Evolutionary conservation across 2,329 filamentous ascomycete species (phyloP).

Genomic region (Ophiostoma sp.): DNA sequence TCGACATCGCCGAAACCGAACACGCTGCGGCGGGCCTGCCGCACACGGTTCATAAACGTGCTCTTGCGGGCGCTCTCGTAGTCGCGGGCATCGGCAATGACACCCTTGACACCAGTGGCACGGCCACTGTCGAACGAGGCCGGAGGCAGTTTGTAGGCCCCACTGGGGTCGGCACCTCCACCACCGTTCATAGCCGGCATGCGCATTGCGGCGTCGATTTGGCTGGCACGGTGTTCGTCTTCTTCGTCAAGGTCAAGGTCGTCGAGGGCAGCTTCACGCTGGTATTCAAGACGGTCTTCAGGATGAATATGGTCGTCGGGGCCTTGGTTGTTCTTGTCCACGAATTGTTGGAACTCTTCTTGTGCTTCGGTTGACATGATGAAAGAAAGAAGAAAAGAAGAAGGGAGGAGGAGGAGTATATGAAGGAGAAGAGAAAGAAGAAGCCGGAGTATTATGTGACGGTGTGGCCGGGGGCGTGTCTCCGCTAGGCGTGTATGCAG

Average conservation of each 20-base stretch:
- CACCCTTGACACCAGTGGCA: constrained; percentile 77
- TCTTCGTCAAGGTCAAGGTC: constrained; percentile 54
- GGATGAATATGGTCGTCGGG: constrained; percentile 34
- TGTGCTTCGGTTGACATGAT: constrained; percentile 53
- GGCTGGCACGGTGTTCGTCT: constrained; percentile 46
- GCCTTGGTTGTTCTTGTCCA: constrained; percentile 50
- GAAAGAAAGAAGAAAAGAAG: constrained; percentile 28
- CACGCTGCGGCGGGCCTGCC: constrained; percentile 50
- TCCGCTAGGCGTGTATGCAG: constrained; percentile 2
- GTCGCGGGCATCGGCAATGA: constrained; percentile 75
- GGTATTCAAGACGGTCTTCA: constrained; percentile 12
- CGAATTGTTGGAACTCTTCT: constrained; percentile 60
- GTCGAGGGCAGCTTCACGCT: constrained; percentile 34
- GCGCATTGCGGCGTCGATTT: constrained; percentile 61
- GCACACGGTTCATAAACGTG: constrained; percentile 50
- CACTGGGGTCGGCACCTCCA: constrained; percentile 37
- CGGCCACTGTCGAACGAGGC: constrained; percentile 60
- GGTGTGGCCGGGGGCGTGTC: not conserved
- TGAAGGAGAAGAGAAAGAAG: not conserved
- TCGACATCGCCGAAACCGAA: constrained; percentile 40
- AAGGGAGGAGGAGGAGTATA: constrained; percentile 23
- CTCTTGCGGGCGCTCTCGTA: constrained; percentile 62
- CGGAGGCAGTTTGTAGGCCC: constrained; percentile 55
- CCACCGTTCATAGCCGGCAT: constrained; percentile 52
- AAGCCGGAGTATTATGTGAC: not conserved